Evolutionary conservation across 2,329 filamentous ascomycete genomes (phyloP).

Genomic region (Ambrosiella beaveri): DNA sequence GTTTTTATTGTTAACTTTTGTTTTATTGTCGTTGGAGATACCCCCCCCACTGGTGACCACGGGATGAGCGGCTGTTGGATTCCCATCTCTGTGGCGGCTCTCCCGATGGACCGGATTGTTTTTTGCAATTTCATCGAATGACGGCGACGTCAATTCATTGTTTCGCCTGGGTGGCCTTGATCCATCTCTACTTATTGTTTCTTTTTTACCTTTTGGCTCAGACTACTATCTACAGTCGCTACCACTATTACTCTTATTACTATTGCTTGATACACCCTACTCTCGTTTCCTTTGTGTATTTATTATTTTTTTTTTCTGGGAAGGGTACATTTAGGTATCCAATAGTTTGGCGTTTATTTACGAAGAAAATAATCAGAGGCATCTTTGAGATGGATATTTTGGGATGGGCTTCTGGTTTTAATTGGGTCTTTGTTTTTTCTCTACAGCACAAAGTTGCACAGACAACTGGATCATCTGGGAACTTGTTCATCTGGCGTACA

Average conservation of each 20-base stretch:
- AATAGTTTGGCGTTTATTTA: neutral
- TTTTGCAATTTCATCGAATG: neutral
- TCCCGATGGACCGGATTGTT: neutral
- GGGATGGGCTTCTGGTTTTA: neutral
- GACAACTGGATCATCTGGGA: constrained; percentile 4
- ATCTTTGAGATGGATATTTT: neutral
- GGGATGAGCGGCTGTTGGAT: neutral
- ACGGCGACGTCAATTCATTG: neutral
- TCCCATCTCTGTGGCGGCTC: neutral
- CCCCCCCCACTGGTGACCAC: neutral
- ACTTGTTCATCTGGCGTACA: neutral
- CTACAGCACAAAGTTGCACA: constrained; percentile 1
- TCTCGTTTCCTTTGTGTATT: constrained; percentile 2
- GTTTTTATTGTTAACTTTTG: neutral
- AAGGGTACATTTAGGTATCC: neutral
- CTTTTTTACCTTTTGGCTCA: neutral
- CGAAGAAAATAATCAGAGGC: neutral
- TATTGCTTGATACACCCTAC: neutral
- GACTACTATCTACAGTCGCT: neutral
- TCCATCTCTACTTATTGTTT: neutral
- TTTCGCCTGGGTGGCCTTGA: neutral
- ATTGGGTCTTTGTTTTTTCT: neutral
- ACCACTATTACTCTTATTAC: neutral
- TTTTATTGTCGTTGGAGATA: neutral
- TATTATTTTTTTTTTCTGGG: neutral